phyloP scores from a whole-genome alignment of 2,329 filamentous ascomycete genomes.

The Phoma sp. region DNA sequence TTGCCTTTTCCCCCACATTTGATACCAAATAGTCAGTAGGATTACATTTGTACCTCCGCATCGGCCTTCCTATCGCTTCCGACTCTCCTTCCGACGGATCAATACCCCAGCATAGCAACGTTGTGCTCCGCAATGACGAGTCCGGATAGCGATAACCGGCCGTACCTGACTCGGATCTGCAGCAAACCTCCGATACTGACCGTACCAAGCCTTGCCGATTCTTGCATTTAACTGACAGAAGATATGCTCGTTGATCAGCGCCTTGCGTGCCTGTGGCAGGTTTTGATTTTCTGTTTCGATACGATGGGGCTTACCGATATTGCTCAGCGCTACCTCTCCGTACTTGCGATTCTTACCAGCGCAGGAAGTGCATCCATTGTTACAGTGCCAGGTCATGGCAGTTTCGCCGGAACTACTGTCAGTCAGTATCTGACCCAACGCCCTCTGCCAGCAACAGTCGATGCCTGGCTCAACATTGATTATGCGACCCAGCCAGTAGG shows the following conservation, averaged over 20 bases:
- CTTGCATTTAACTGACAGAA: conserved; percentile 3
- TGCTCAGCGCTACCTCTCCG: conserved; percentile 10
- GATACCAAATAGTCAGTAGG: no score
- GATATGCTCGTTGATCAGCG: background rate
- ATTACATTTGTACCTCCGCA: background rate
- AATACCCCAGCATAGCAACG: background rate
- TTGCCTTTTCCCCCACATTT: no score
- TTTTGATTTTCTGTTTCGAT: background rate
- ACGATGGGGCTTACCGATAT: conserved; percentile 9
- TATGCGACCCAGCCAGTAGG: conserved; percentile 50
- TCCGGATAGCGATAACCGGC: conserved; percentile 16
- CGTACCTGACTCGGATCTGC: conserved; percentile 3
- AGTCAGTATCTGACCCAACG: conserved; percentile 46
- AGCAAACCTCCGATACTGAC: background rate
- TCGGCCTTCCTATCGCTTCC: conserved; percentile 9
- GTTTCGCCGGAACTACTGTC: conserved; percentile 46
- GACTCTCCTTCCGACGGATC: conserved; percentile 14
- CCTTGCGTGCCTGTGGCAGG: background rate
- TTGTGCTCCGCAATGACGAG: conserved; percentile 18
- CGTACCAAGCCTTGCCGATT: conserved; percentile 2
- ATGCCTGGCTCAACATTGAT: conserved; percentile 57
- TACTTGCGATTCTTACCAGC: conserved; percentile 5
- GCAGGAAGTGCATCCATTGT: conserved; percentile 16
- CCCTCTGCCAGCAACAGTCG: conserved; percentile 43
- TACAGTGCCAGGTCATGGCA: conserved; percentile 47